Conservation (phyloP, 768 basidiomycete genomes). For the Hysterangium stoloniferum region DNA sequence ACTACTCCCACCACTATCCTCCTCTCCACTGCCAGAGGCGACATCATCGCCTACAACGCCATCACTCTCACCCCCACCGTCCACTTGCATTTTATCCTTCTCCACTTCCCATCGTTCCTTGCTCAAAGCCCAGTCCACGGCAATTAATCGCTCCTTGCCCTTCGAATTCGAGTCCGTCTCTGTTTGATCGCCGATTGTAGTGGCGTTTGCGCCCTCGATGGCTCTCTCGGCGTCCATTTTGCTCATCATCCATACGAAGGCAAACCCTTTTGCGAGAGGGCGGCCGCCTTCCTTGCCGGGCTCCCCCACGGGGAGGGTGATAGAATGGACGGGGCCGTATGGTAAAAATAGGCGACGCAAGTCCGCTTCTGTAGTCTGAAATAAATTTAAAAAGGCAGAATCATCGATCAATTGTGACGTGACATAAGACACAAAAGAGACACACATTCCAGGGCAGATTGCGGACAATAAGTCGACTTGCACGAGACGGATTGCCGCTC, state of each 20-base stretch:
- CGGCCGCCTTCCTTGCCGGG: slow-evolving; percentile 18
- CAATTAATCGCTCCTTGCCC: slow-evolving; percentile 56
- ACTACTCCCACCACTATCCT: slow-evolving; percentile 20
- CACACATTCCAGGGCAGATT: slow-evolving; percentile 68
- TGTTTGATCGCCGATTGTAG: slow-evolving; percentile 41
- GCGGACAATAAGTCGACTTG: slow-evolving; percentile 80
- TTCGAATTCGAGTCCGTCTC: slow-evolving; percentile 27
- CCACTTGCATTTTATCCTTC: slow-evolving; percentile 48
- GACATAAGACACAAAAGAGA: neutral
- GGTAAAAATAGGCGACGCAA: slow-evolving; percentile 81
- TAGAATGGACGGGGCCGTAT: slow-evolving; percentile 78
- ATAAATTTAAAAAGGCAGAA: slow-evolving; percentile 1
- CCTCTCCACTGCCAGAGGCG: slow-evolving; percentile 20
- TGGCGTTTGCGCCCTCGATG: slow-evolving; percentile 73
- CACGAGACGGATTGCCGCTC: slow-evolving; percentile 51
- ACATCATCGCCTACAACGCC: slow-evolving; percentile 18
- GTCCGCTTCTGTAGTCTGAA: slow-evolving; percentile 75
- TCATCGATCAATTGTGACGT: too few species aligned
- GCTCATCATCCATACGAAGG: slow-evolving; percentile 90
- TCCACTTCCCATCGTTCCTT: slow-evolving; percentile 89
- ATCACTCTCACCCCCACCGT: too few species aligned
- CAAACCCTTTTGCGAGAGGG: slow-evolving; percentile 67
- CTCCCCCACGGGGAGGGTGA: slow-evolving; percentile 60
- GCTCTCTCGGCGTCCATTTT: slow-evolving; percentile 81
- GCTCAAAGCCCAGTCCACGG: slow-evolving; percentile 95